Base-by-base conservation (phyloP, 2,329 filamentous ascomycete species). In the Exophiala dermatitidis region DNA sequence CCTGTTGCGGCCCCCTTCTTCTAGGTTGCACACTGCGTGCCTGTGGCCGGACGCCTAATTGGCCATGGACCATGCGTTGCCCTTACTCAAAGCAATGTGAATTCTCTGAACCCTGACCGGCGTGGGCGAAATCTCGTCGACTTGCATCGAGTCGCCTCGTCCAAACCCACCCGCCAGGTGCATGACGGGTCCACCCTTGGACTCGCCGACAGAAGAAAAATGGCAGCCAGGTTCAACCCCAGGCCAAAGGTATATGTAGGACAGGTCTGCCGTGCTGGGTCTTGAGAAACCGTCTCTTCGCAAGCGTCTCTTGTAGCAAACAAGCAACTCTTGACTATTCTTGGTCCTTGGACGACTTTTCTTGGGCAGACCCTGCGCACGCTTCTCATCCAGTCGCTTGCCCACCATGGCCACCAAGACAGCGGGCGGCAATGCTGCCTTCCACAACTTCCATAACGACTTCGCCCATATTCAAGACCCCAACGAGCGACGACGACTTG, bases 391-490 rank as follows among this genome's bases (percentile, higher is more conserved):
- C 30, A 19, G 4, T 32, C 32, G n/a, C 31, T 49, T 40, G 28
- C 28, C n/a, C 5, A 37, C 54, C 34, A 56, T 58, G 54, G 56
- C 50, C 29, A 52, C 28, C n/a, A 61, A 61, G 46, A 61, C 59
- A 4, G 29, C 47, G 32, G 60, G 60, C 53, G 59, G 60, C 40
- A 63, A 63, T 47, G 76, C 77, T 56, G 84, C 84, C 56, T 87
- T 85, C 72, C 83, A 85, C 73, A 88, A 88, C 74, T 89, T 84
- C 71, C 78, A 89, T 73, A 87, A 87, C 66, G 83, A 87, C 69
- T 87, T 85, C 59, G 76, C 77, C 47, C 79, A 73, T 52, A 67
- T 85, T 50, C 53, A 66, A 56, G 85, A 91, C 67, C 81, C 85
- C 56, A 88, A 89, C 61, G 86, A 91, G 76, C 83, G 87, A 52